Evolutionary conservation across 805 yeast species (phyloP).

Genomic region (Kodamaea nitidulidarum): DNA sequence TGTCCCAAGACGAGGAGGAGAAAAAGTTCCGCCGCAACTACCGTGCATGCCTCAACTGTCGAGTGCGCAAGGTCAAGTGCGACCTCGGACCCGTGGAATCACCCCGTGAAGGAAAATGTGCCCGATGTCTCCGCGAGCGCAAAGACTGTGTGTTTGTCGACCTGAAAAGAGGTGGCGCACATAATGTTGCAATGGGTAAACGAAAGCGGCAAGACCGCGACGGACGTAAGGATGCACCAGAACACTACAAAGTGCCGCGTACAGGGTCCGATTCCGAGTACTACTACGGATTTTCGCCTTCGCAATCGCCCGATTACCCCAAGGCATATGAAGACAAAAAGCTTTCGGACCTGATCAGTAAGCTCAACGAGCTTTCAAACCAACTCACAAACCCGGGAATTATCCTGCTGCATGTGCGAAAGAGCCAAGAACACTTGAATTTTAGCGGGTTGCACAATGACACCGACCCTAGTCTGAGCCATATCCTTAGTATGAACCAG

Average conservation of each 20-base stretch:
- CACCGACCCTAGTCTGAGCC: too few species aligned
- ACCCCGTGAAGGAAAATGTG: conserved; percentile 80
- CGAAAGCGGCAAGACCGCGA: conserved; percentile 9
- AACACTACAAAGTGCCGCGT: neutral
- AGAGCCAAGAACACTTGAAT: too few species aligned
- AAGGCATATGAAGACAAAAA: neutral
- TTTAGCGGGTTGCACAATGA: neutral
- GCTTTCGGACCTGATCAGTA: neutral
- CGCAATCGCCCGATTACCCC: conserved; percentile 1
- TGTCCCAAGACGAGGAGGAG: conserved; percentile 7
- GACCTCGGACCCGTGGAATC: conserved; percentile 73
- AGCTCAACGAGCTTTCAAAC: neutral
- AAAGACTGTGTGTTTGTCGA: conserved; percentile 69
- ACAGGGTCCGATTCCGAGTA: neutral
- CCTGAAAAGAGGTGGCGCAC: conserved; percentile 26
- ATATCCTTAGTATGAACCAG: too few species aligned
- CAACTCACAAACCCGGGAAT: neutral
- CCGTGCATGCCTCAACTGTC: conserved; percentile 81
- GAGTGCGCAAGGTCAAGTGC: conserved; percentile 80
- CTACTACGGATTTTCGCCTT: neutral
- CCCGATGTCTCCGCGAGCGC: conserved; percentile 77
- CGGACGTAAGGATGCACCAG: too few species aligned
- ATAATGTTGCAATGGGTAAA: conserved; percentile 12
- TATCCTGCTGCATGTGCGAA: too few species aligned
- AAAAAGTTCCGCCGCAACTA: conserved; percentile 58